Base-by-base conservation (phyloP, 1,284 basidiomycete genomes). In the Amylostereum chailletii region DNA sequence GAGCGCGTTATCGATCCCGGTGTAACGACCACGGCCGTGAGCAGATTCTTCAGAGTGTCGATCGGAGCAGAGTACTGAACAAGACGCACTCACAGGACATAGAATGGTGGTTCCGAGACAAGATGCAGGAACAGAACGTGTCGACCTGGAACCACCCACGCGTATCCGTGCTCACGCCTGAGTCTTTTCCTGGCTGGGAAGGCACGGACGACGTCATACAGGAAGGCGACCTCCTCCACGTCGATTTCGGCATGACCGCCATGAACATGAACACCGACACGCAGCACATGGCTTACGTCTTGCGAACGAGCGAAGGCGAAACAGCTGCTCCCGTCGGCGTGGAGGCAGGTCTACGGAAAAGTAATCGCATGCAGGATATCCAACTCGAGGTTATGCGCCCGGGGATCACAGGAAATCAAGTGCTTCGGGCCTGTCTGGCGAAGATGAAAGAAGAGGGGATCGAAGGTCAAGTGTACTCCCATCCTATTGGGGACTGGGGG, bases 401-500 rank as follows among this genome's bases (percentile, higher is more conserved):
- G 10, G 71, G 74, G 2, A 62, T 67, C 50, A 74, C 74, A 0
- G 76, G 77, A 3, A 76, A 78, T 53, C 58, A 71, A 45, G 71
- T 77, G 7, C 64, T 79, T 39, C 59, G 55, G 33, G 62, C 59
- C 42, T 69, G 66, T 47, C 61, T 73, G 43, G 60, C 59, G 19
- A 64, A 70, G 49, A 76, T 78, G 72, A 62, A 65, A 49, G 47
- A 51, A 6, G 71, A 74, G 52, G 68, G 63, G 3, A 71, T 78
- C 46, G 60, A 72, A 37, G 76, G 76, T 0, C 69, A 73, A 53
- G 69, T 78, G 11, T 79, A 73, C 55, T 74, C 64, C 19, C 75
- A 77, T 61, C 74, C 76, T 2, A 76, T 77, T 42, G 75, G 72
- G n/a, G 76, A 77, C 53, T 77, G 70, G 67, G 76, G 75, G n/a